Conservation (phyloP, 352 stramenopile genomes). For the Globisporangium nagaii region DNA sequence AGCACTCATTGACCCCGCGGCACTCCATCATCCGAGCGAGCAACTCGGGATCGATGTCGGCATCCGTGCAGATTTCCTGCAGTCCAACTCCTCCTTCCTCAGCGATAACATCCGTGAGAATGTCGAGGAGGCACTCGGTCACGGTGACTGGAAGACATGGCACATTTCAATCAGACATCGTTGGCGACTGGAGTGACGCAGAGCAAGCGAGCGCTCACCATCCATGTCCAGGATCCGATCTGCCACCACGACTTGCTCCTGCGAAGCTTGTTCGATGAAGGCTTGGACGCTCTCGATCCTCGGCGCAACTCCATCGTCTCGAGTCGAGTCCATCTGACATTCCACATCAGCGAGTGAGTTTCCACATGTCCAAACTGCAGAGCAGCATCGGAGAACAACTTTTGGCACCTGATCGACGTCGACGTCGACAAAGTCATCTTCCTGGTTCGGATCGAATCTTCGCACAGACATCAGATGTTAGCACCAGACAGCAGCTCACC, state of each 20-base stretch:
- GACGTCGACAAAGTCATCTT: slow-evolving; percentile 1
- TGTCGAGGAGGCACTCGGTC: slow-evolving; percentile 15
- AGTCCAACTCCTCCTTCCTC: slow-evolving; percentile 15
- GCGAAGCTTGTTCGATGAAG: slow-evolving; percentile 7
- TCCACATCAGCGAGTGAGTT: background rate
- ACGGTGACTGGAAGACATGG: slow-evolving; percentile 4
- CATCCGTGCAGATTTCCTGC: slow-evolving; percentile 3
- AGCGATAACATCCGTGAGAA: slow-evolving; percentile 14
- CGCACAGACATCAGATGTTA: background rate
- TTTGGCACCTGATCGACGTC: slow-evolving; percentile 6
- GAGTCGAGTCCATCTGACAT: background rate
- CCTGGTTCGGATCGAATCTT: slow-evolving; percentile 9
- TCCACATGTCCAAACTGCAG: background rate
- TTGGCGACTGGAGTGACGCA: background rate
- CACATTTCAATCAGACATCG: background rate
- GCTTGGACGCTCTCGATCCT: slow-evolving; percentile 11
- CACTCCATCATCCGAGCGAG: slow-evolving; percentile 7
- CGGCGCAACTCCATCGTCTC: slow-evolving; percentile 2
- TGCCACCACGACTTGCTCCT: background rate
- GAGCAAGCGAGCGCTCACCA: background rate
- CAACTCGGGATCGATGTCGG: slow-evolving; percentile 6
- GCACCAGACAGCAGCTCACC: background rate
- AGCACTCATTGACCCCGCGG: slow-evolving; percentile 3
- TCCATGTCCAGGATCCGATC: slow-evolving; percentile 11
- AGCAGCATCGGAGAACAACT: background rate